Evolutionary conservation across 2,329 filamentous ascomycete genomes (phyloP).

Genomic region (Rhynchosporium agropyri): DNA sequence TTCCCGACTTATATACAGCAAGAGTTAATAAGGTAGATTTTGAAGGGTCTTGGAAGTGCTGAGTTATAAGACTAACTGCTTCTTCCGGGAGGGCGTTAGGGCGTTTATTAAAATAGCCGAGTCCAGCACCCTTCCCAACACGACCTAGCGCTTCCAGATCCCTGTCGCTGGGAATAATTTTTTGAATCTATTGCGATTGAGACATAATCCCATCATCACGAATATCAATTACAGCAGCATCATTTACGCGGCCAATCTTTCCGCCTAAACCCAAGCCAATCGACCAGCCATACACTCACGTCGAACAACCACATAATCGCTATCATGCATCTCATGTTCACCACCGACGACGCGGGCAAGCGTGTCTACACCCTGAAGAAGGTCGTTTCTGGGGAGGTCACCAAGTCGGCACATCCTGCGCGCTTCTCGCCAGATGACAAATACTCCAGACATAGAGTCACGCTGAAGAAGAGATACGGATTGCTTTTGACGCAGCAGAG

Average conservation of each 20-base stretch:
- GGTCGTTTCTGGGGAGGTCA: conserved; percentile 78
- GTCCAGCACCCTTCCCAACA: not conserved
- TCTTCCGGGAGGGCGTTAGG: not conserved
- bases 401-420: conserved; percentile 94
- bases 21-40: not conserved
- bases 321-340: conserved; percentile 80
- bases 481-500: conserved; percentile 83
- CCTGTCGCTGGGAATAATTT: conserved; percentile 18
- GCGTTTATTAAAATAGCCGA: conserved; percentile 5
- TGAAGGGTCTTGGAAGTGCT: conserved; percentile 12
- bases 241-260: conserved; percentile 8
- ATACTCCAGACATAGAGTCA: conserved; percentile 95
- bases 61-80: not conserved
- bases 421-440: conserved; percentile 98
- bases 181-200: conserved; percentile 1
- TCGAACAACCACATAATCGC: conserved; percentile 4
- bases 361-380: conserved; percentile 96
- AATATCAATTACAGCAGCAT: conserved; percentile 10
- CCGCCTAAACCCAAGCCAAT: not conserved
- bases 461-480: conserved; percentile 90
- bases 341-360: conserved; percentile 78
- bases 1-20: conserved; percentile 10
- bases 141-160: not conserved
- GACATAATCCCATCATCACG: not conserved
- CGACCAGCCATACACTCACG: not conserved